Evolutionary conservation across 2,329 filamentous ascomycete species (phyloP).

Genomic region (Alternaria arbusti): DNA sequence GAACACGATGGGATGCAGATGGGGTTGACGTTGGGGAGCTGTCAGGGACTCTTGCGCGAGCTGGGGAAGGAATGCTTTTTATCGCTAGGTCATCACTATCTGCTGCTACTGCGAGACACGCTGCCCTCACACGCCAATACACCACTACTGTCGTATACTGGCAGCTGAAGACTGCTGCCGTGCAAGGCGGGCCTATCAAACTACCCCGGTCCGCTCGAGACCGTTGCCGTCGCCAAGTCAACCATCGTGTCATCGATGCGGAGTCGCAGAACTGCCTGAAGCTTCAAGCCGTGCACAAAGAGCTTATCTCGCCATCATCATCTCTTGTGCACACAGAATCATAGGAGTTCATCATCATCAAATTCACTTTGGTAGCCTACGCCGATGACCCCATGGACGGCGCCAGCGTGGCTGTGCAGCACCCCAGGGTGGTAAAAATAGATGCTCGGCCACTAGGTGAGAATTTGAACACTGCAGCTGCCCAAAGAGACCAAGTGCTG

Average conservation of each 20-base stretch:
- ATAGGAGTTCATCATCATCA: neutral
- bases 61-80: neutral
- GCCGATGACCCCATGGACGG: neutral
- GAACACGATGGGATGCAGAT: constrained; percentile 15
- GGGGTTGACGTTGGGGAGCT: neutral
- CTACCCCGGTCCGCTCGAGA: constrained; percentile 15
- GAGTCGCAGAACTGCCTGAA: neutral
- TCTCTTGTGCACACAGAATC: neutral
- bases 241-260: neutral
- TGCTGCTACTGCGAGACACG: constrained; percentile 4
- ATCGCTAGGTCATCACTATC: neutral
- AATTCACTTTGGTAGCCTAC: neutral
- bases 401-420: constrained; percentile 9
- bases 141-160: constrained; percentile 19
- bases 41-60: neutral
- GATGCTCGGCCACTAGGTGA: constrained; percentile 6
- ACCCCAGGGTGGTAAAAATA: constrained; percentile 7
- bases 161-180: constrained; percentile 32
- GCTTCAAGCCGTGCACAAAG: neutral
- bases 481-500: neutral
- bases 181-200: constrained; percentile 23
- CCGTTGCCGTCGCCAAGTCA: constrained; percentile 4
- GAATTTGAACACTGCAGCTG: constrained; percentile 1
- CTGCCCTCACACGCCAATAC: constrained; percentile 20
- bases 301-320: neutral